Conservation (phyloP, 2,329 filamentous ascomycete genomes). For the Colletotrichum noveboracense region DNA sequence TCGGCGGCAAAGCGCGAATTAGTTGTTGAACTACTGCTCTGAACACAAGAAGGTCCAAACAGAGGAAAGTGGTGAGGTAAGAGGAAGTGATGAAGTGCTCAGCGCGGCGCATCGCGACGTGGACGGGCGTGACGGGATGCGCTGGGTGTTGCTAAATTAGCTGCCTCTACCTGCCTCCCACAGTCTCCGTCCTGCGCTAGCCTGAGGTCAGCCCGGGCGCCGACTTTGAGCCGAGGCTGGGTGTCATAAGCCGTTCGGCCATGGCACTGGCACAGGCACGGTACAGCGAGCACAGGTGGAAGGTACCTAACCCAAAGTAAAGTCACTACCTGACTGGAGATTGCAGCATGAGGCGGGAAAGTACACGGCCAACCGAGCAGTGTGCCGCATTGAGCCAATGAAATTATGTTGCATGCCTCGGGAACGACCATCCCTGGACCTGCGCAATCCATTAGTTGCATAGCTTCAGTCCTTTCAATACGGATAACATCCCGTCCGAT, state of each 20-base stretch:
- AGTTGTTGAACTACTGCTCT: neutral
- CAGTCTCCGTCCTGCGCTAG: neutral
- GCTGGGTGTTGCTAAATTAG: neutral
- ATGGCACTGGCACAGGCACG: neutral
- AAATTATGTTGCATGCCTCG: constrained; percentile 11
- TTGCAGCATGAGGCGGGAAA: constrained; percentile 6
- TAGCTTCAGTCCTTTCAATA: neutral
- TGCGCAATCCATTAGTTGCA: neutral
- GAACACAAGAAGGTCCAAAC: neutral
- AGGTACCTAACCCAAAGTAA: neutral
- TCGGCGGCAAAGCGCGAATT: neutral
- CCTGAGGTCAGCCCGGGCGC: neutral
- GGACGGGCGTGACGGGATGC: neutral
- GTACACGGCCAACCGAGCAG: neutral
- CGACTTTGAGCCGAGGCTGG: constrained; percentile 9
- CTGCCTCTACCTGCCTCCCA: neutral
- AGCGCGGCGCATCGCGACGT: constrained; percentile 12
- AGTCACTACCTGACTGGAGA: neutral
- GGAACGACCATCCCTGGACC: neutral
- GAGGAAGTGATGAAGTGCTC: neutral
- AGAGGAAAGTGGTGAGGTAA: neutral
- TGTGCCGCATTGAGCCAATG: constrained; percentile 12
- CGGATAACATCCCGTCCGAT: neutral
- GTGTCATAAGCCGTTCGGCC: neutral
- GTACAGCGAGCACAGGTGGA: neutral